phyloP scores from a whole-genome alignment of 345 rosid genomes.

The Salix koriyanagi region DNA sequence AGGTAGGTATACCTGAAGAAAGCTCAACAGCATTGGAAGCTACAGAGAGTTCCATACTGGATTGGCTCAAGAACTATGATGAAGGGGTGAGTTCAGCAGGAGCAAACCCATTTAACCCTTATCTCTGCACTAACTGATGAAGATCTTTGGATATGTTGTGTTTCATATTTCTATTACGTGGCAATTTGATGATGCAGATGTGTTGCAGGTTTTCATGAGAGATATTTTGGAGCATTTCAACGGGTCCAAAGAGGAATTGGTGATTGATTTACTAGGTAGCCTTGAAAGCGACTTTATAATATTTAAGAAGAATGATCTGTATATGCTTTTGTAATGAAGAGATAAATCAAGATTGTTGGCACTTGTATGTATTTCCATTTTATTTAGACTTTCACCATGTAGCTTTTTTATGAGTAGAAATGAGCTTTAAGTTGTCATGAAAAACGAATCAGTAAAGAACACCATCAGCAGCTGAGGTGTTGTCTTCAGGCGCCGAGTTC shows the following conservation, averaged over 20 bases:
- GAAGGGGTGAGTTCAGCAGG: constrained; percentile 37
- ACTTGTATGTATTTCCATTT: too few species aligned
- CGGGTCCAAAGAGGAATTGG: constrained; percentile 26
- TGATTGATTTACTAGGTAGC: constrained; percentile 19
- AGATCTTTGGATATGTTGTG: neutral
- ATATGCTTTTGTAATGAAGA: constrained; percentile 27
- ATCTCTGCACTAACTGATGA: neutral
- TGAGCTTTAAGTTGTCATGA: too few species aligned
- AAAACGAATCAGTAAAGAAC: too few species aligned
- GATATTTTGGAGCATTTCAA: constrained; percentile 36
- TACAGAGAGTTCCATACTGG: constrained; percentile 24
- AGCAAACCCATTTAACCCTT: neutral
- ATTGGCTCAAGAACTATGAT: constrained; percentile 27
- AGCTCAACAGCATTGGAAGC: constrained; percentile 17
- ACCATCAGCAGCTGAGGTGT: too few species aligned
- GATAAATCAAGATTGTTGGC: neutral
- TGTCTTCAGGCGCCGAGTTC: too few species aligned
- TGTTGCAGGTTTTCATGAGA: constrained; percentile 30
- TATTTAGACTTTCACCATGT: too few species aligned
- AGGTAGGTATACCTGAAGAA: constrained; percentile 15
- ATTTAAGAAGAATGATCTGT: constrained; percentile 33
- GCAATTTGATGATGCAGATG: neutral
- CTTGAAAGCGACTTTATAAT: constrained; percentile 37
- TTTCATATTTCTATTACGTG: neutral
- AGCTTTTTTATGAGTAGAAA: too few species aligned